Evolutionary conservation across 1,284 basidiomycete species (phyloP), one percentile per base, ranked within the genome.

Genomic region (Nidula niveotomentosa): DNA sequence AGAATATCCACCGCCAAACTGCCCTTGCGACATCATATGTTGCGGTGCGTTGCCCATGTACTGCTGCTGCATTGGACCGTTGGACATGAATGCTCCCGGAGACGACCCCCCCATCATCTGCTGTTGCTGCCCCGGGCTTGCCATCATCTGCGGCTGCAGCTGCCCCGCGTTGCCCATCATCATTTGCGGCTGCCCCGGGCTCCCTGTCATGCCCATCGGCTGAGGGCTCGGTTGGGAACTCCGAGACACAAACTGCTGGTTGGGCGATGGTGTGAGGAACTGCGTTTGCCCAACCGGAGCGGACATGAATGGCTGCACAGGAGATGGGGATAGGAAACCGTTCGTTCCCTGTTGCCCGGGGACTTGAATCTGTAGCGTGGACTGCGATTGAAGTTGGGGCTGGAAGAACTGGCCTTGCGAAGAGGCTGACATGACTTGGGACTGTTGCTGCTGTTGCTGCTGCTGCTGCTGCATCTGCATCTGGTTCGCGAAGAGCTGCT

Each of bases 161-260:
- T 62, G 60, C 4, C 45, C 23, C 23, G 23, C 23, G 23, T 4
- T 23, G 23, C 23, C 23, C 23, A 23, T 23, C 23, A 23, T 23
- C 23, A 23, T 33, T 33, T 55, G 57, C 59, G 33, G 15, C 60
- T 60, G 17, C 60, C 55, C 6, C 62, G 58, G 12, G 23, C 23
- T 23, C 23, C 58, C 56, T 8, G 55, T 60, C 56, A 54, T 55
- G 10, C 48, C 54, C 49, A 57, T 57, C 18, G 59, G 45, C 43
- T 59, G 58, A 4, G 62, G 56, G 36, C 53, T 61, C 5, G 59
- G 56, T 50, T 71, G 70, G 8, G 71, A 69, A 48, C 66, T 72
- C 23, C 62, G 63, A 15, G 68, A 65, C 13, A 58, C 56, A 37
- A 64, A 65, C 30, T 66, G 66, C 34, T 65, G 66, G n/a, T 51